Conservation (phyloP, 441 rosid genomes). For the Brassica hybrid region DNA sequence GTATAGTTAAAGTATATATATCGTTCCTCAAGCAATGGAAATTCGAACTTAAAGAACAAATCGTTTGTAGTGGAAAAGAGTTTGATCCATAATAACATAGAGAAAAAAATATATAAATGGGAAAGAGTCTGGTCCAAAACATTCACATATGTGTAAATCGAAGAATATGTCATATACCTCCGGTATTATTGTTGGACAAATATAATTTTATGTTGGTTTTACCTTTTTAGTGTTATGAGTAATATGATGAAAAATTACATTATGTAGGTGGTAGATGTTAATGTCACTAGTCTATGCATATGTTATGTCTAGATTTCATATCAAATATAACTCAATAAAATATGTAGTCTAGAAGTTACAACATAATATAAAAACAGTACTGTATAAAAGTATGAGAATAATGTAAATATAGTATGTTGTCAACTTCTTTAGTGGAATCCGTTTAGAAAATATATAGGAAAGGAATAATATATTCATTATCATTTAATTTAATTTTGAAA, state of each 20-base stretch:
- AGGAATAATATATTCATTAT: not conserved
- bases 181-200: not conserved
- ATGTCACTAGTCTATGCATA: not conserved
- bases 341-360: not conserved
- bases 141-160: not conserved
- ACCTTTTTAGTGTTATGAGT: not conserved
- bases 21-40: not conserved
- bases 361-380: no score
- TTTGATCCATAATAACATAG: conserved; percentile 1
- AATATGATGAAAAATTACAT: not conserved
- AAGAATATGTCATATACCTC: not conserved
- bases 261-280: not conserved
- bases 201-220: not conserved
- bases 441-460: not conserved
- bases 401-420: not conserved
- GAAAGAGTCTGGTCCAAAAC: not conserved
- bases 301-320: not conserved
- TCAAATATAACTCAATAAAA: not conserved
- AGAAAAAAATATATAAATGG: no score
- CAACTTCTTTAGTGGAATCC: not conserved
- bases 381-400: not conserved
- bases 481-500: not conserved
- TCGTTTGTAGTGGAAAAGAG: not conserved
- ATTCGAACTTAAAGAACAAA: not conserved
- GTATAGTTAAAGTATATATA: not conserved